phyloP scores from a whole-genome alignment of 257 asterid genomes.

The Mentha longifolia region DNA sequence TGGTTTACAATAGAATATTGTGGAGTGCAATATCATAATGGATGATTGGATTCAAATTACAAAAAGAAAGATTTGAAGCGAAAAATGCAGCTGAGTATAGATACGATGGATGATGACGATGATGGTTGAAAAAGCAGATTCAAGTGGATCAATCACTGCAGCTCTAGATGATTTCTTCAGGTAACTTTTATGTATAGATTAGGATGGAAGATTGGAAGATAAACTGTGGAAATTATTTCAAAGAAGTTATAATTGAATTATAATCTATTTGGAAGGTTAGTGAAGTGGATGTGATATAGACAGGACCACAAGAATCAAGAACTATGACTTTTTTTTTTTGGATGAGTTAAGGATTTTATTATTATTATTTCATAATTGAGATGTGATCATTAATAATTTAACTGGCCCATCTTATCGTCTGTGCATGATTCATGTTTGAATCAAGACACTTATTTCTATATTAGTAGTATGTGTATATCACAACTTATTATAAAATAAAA shows the following conservation, averaged over 20 bases:
- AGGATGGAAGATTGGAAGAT: too few relatives aligned
- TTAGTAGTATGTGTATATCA: background rate
- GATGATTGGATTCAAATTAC: slow-evolving; percentile 20
- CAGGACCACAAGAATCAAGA: slow-evolving; percentile 35
- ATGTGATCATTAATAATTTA: slow-evolving; percentile 32
- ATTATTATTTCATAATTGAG: slow-evolving; percentile 34
- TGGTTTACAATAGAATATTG: too few relatives aligned
- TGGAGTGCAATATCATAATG: background rate
- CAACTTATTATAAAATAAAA: background rate
- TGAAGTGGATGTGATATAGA: slow-evolving; percentile 28
- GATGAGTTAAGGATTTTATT: slow-evolving; percentile 34
- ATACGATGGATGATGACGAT: background rate
- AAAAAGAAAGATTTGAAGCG: slow-evolving; percentile 3
- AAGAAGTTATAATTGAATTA: background rate
- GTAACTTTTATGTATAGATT: background rate
- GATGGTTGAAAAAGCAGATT: background rate
- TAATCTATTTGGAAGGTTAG: background rate
- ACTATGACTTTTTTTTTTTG: slow-evolving; percentile 27
- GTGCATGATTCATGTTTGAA: slow-evolving; percentile 26
- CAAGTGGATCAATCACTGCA: too few relatives aligned
- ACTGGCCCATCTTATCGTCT: slow-evolving; percentile 27
- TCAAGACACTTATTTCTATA: slow-evolving; percentile 11
- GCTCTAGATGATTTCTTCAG: slow-evolving; percentile 19
- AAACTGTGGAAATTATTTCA: too few relatives aligned
- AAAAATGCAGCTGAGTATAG: background rate